Percentiles rank a stretch among this genome's conserved stretches.
Conservation (phyloP, 176 grass and related monocot genomes). For the Cenchrus fungigraminus region DNA sequence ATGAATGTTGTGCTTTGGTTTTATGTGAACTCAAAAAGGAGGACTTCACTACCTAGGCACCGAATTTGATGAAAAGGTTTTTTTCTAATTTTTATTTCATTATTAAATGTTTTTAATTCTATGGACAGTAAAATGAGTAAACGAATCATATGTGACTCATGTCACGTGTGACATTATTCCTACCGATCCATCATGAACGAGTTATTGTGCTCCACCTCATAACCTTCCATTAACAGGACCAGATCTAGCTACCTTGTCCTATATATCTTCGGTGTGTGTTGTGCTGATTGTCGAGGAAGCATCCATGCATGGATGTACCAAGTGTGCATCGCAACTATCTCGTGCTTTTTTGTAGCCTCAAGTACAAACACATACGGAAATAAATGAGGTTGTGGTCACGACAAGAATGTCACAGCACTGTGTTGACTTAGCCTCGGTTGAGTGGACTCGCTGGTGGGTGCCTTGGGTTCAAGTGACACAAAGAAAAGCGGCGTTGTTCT, state of each 20-base stretch:
- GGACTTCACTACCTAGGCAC: background rate
- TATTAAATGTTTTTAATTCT: background rate
- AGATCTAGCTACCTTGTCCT: background rate
- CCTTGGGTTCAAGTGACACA: conserved; percentile 14
- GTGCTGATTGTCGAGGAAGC: background rate
- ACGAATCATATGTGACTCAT: no score
- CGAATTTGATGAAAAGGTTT: background rate
- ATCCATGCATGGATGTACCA: background rate
- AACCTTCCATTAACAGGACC: background rate
- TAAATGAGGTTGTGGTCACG: background rate
- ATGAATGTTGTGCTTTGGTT: background rate
- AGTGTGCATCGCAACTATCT: conserved; percentile 15
- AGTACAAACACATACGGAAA: background rate
- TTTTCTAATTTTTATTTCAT: background rate
- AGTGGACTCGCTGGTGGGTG: background rate
- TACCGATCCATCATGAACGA: background rate
- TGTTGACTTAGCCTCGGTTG: background rate
- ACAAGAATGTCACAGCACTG: background rate
- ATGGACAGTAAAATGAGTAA: no score
- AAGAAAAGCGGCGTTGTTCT: background rate
- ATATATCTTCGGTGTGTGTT: background rate
- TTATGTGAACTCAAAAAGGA: background rate
- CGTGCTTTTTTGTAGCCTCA: conserved; percentile 1
- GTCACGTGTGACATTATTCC: background rate
- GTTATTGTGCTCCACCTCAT: background rate